Evolutionary conservation across 305 asterid species (phyloP).

Genomic region (Rubia balearica): DNA sequence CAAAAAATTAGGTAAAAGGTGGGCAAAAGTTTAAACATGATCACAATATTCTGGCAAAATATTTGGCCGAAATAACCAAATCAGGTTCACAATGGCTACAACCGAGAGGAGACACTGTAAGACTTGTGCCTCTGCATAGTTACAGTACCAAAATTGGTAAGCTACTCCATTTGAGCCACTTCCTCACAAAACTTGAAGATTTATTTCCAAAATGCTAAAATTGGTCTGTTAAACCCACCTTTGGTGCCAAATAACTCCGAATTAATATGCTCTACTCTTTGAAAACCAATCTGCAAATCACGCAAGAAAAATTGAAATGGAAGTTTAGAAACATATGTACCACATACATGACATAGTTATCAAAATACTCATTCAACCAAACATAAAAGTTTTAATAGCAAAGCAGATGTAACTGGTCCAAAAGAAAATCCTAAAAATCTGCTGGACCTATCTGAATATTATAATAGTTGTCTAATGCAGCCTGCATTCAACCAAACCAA

Average conservation of each 20-base stretch:
- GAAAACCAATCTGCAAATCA: conserved; percentile 73
- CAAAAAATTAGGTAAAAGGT: too few species aligned
- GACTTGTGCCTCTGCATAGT: too few species aligned
- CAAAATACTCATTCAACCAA: conserved; percentile 6
- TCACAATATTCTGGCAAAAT: too few species aligned
- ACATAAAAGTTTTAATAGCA: background rate
- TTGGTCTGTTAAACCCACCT: conserved; percentile 71
- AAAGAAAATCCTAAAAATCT: conserved; percentile 76
- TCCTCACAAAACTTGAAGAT: background rate
- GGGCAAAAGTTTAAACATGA: too few species aligned
- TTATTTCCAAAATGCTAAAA: conserved; percentile 89
- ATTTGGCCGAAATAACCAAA: too few species aligned
- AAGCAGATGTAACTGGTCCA: conserved; percentile 62
- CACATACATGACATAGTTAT: background rate
- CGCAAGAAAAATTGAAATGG: conserved; percentile 11
- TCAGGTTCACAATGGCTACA: too few species aligned
- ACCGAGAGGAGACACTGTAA: too few species aligned
- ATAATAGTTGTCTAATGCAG: conserved; percentile 45
- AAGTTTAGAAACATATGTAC: background rate
- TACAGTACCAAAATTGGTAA: background rate
- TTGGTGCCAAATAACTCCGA: conserved; percentile 41
- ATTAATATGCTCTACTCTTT: conserved; percentile 50
- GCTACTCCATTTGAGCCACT: background rate
- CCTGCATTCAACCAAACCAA: conserved; percentile 31
- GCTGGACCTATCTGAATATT: conserved; percentile 61